A percentile compares a stretch with the other conserved stretches of the same genome.
Conservation (phyloP, 2,329 filamentous ascomycete genomes). For the Arthroderma sp. region DNA sequence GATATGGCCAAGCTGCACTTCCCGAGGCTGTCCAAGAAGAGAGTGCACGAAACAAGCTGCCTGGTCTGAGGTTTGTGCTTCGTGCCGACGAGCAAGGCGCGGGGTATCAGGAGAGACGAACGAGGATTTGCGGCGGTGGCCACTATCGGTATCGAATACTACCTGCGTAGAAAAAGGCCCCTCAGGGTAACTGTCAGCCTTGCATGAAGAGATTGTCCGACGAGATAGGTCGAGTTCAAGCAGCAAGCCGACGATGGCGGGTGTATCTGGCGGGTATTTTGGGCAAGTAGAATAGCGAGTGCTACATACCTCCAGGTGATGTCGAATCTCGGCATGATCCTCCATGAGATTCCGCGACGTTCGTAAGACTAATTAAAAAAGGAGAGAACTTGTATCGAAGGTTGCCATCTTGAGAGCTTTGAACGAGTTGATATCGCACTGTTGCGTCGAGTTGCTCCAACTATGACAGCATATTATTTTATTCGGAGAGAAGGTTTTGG, state of each 20-base stretch:
- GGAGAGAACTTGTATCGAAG: not conserved
- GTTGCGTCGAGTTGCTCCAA: not conserved
- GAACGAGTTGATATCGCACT: not conserved
- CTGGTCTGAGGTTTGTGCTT: slow-evolving; percentile 20
- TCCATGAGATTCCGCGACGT: slow-evolving; percentile 1
- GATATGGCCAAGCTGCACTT: slow-evolving; percentile 20
- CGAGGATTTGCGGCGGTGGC: slow-evolving; percentile 49
- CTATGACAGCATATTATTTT: not conserved
- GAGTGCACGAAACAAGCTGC: slow-evolving; percentile 48
- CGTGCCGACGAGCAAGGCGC: slow-evolving; percentile 27
- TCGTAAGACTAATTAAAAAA: not conserved
- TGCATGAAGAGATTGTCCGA: not conserved
- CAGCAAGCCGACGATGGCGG: not conserved
- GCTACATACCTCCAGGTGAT: slow-evolving; percentile 2
- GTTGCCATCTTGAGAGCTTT: not conserved
- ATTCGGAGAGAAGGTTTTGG: too few relatives aligned
- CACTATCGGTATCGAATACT: slow-evolving; percentile 25
- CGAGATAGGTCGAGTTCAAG: not conserved
- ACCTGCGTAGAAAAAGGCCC: slow-evolving; percentile 32
- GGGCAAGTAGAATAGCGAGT: not conserved
- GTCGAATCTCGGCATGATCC: slow-evolving; percentile 3
- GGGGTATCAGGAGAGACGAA: slow-evolving; percentile 38
- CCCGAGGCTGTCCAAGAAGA: slow-evolving; percentile 36
- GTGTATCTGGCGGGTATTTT: too few relatives aligned
- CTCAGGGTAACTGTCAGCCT: not conserved